These are phyloP conservation scores for Alternaria triticimaculans DNA, from an alignment of 2,329 filamentous ascomycete species.

Conservation along the genomic window DNA sequence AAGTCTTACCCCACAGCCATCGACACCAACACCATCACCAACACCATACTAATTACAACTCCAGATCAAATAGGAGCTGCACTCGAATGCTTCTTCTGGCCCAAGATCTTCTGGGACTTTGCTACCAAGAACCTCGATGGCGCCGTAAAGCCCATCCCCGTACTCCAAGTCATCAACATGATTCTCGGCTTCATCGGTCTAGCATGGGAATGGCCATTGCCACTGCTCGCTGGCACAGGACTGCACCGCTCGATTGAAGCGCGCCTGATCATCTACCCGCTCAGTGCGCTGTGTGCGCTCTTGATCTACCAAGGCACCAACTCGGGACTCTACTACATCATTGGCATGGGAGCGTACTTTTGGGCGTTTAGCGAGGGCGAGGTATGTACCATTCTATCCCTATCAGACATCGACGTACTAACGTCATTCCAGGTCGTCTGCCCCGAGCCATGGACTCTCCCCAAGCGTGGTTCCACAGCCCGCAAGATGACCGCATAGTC, in stretches of 20 bases:
- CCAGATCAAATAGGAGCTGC: constrained; percentile 85
- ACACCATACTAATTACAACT: constrained; percentile 4
- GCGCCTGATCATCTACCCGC: constrained; percentile 80
- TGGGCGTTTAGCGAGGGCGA: constrained; percentile 98
- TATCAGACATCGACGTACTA: constrained; percentile 9
- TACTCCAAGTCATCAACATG: constrained; percentile 89
- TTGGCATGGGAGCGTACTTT: constrained; percentile 87
- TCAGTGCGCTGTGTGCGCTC: constrained; percentile 74
- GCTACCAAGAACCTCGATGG: constrained; percentile 86
- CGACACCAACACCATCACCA: not conserved
- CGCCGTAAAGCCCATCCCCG: constrained; percentile 84
- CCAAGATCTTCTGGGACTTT: constrained; percentile 98
- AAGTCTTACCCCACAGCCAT: constrained; percentile 43
- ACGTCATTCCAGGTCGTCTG: constrained; percentile 52
- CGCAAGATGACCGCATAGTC: constrained; percentile 28
- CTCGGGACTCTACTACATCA: constrained; percentile 86
- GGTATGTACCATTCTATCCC: constrained; percentile 62
- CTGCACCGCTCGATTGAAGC: constrained; percentile 89
- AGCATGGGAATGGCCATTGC: constrained; percentile 89
- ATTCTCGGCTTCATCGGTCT: constrained; percentile 79
- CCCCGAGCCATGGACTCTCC: constrained; percentile 58
- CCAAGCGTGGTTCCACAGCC: constrained; percentile 50
- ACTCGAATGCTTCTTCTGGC: constrained; percentile 93
- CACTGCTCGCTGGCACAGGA: constrained; percentile 73
- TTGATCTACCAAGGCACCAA: constrained; percentile 94